Conservation (phyloP, 345 rosid species). For the Moringa oleifera region DNA sequence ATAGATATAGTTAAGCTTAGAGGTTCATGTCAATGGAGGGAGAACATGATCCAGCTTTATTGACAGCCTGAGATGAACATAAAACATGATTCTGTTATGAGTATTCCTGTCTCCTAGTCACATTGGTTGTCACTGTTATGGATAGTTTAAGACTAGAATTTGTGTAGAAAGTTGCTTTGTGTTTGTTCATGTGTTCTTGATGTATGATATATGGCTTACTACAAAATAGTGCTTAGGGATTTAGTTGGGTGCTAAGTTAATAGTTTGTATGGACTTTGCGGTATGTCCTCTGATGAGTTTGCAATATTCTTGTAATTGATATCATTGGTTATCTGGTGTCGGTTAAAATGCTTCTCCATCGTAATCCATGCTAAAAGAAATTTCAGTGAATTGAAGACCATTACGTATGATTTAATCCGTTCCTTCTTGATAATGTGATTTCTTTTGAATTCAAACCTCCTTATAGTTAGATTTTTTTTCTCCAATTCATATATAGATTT, state of each 20-base stretch:
- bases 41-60: neutral
- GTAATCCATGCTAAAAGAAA: neutral
- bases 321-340: neutral
- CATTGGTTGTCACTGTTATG: no score
- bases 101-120: no score
- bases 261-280: neutral
- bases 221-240: no score
- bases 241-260: neutral
- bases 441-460: neutral
- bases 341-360: neutral
- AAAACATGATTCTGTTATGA: no score
- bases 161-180: neutral
- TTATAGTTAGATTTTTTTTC: conserved; percentile 1
- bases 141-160: neutral
- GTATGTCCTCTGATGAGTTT: neutral
- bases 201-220: neutral
- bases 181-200: neutral
- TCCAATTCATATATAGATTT: conserved; percentile 1
- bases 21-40: neutral
- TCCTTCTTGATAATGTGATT: neutral
- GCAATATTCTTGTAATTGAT: conserved; percentile 11
- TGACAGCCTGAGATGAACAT: neutral
- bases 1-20: neutral
- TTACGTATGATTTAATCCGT: neutral
- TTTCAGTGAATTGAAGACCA: neutral